These are phyloP conservation scores for Acer campestre DNA, from an alignment of 345 rosid genomes.

Conservation along the genomic window DNA sequence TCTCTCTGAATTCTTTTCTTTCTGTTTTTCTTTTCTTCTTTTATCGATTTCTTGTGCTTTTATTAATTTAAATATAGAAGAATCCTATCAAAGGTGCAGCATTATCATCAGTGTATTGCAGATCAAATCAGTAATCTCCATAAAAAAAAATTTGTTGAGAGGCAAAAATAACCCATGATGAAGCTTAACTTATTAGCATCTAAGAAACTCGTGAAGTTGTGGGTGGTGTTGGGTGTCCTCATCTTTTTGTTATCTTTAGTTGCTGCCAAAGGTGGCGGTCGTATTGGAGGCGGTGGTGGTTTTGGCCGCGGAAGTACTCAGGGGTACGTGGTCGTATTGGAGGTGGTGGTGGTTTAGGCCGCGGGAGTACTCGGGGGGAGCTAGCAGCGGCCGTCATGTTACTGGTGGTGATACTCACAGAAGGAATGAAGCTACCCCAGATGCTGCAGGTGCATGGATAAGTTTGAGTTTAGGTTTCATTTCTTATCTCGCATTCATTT, in stretches of 20 bases:
- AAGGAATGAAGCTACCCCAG: neutral
- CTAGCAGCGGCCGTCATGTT: neutral
- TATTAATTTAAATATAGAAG: too few relatives aligned
- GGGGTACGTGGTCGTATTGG: too few relatives aligned
- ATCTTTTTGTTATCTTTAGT: neutral
- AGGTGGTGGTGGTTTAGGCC: neutral
- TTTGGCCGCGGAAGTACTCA: neutral
- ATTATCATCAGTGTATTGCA: neutral
- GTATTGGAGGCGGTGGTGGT: neutral
- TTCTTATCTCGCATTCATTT: neutral
- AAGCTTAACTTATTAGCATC: neutral
- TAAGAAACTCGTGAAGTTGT: neutral
- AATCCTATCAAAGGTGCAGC: neutral
- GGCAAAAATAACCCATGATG: neutral
- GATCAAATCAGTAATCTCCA: neutral
- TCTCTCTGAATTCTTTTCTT: too few relatives aligned
- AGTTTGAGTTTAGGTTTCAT: neutral
- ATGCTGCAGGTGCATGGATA: neutral
- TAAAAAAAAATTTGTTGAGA: too few relatives aligned
- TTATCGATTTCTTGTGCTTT: too few relatives aligned
- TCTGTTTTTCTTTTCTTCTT: too few relatives aligned
- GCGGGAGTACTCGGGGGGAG: neutral
- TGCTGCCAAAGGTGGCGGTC: constrained; percentile 4
- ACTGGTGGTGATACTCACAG: neutral
- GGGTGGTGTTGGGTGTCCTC: neutral